phyloP scores from a whole-genome alignment of 2,329 filamentous ascomycete genomes.

The Fusarium circinatum region DNA sequence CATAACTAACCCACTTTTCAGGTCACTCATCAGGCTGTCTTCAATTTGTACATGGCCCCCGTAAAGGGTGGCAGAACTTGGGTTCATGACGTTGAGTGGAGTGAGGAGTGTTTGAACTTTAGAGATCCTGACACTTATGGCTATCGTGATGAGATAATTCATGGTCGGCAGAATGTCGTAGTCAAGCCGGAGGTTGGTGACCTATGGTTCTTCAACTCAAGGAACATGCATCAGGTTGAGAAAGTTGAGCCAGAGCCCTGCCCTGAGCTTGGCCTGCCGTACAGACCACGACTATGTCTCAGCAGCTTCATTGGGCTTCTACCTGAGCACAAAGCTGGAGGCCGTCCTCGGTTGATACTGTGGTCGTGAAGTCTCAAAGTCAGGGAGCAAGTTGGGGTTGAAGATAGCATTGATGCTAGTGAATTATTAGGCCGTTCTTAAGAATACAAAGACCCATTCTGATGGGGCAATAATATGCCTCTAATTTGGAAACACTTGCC shows the following conservation, averaged over 20 bases:
- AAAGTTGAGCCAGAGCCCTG: neutral
- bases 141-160: neutral
- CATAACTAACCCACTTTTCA: neutral
- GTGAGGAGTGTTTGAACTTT: neutral
- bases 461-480: too few relatives aligned
- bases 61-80: neutral
- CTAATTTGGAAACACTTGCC: neutral
- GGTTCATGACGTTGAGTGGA: constrained; percentile 1
- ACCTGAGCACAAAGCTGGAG: neutral
- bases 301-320: neutral
- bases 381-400: too few relatives aligned
- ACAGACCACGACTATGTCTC: neutral
- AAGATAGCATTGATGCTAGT: neutral
- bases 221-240: neutral
- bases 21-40: neutral
- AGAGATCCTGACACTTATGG: neutral
- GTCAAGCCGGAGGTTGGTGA: neutral
- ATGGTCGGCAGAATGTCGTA: neutral
- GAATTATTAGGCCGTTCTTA: too few relatives aligned
- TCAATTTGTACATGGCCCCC: neutral
- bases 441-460: neutral
- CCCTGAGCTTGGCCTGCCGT: neutral
- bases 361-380: neutral
- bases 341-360: neutral
- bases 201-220: constrained; percentile 1